Evolutionary conservation across 1,284 basidiomycete species (phyloP).

Genomic region (Irpex rosettiformis): DNA sequence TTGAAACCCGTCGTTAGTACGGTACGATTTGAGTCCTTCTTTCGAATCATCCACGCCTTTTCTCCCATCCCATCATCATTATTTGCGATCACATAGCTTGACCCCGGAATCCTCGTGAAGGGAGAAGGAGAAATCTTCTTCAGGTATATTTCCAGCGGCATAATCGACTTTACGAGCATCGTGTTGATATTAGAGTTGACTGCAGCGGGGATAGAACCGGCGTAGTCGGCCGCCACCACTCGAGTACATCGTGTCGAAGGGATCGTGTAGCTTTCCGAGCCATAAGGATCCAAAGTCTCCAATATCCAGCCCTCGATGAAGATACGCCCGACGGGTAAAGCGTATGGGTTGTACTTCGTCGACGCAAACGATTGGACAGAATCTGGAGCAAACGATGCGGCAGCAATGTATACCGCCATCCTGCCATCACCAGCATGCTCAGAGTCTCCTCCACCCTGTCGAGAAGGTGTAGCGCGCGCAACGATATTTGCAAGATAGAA

Average conservation of each 20-base stretch:
- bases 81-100: constrained; percentile 54
- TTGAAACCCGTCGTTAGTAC: constrained; percentile 50
- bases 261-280: constrained; percentile 91
- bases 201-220: constrained; percentile 82
- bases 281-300: constrained; percentile 97
- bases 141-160: constrained; percentile 69
- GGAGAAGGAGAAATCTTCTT: constrained; percentile 62
- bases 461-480: constrained; percentile 49
- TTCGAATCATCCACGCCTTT: constrained; percentile 52
- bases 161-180: constrained; percentile 63
- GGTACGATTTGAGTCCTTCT: constrained; percentile 52
- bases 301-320: constrained; percentile 95
- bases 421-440: constrained; percentile 33
- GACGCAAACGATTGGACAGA: constrained; percentile 54
- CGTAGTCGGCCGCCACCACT: constrained; percentile 86
- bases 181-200: constrained; percentile 89
- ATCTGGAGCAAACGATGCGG: constrained; percentile 70
- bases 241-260: constrained; percentile 92
- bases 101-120: constrained; percentile 61
- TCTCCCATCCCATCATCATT: constrained; percentile 40
- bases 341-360: constrained; percentile 76
- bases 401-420: constrained; percentile 72
- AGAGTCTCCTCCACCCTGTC: constrained; percentile 25
- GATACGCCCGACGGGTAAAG: constrained; percentile 76
- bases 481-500: constrained; percentile 80